Evolutionary conservation across 1,284 basidiomycete species (phyloP).

Genomic region (Puccinia polysora): DNA sequence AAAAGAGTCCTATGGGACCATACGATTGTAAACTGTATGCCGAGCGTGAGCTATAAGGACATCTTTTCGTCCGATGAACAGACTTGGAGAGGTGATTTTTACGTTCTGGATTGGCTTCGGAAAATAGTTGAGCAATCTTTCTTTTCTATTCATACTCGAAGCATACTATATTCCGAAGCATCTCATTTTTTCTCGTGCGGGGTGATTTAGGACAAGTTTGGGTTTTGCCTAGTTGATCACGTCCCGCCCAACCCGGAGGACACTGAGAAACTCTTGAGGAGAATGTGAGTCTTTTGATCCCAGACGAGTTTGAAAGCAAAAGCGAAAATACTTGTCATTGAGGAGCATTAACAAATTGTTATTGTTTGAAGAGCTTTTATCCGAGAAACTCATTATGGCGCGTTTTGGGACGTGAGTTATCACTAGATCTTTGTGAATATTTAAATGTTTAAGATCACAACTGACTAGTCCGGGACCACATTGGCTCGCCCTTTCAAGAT

Average conservation of each 20-base stretch:
- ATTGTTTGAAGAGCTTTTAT: constrained; percentile 21
- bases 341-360: not conserved
- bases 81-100: constrained; percentile 53
- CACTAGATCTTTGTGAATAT: not conserved
- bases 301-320: not conserved
- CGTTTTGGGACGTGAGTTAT: constrained; percentile 42
- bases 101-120: constrained; percentile 70
- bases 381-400: constrained; percentile 37
- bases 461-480: constrained; percentile 1
- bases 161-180: not conserved
- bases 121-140: constrained; percentile 63
- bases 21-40: constrained; percentile 69
- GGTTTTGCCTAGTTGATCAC: constrained; percentile 32
- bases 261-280: constrained; percentile 27
- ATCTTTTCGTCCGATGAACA: constrained; percentile 65
- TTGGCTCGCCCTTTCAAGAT: constrained; percentile 83
- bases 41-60: constrained; percentile 69
- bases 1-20: constrained; percentile 77
- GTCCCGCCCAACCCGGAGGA: constrained; percentile 43
- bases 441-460: constrained; percentile 15
- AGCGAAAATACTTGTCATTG: not conserved
- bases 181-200: constrained; percentile 45
- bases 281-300: not conserved
- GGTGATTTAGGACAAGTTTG: constrained; percentile 34
- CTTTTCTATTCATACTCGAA: not conserved